Evolutionary conservation across 2,329 filamentous ascomycete genomes (phyloP), one percentile per base, ranked within the genome.

Genomic region (Cladorrhinum sp.): DNA sequence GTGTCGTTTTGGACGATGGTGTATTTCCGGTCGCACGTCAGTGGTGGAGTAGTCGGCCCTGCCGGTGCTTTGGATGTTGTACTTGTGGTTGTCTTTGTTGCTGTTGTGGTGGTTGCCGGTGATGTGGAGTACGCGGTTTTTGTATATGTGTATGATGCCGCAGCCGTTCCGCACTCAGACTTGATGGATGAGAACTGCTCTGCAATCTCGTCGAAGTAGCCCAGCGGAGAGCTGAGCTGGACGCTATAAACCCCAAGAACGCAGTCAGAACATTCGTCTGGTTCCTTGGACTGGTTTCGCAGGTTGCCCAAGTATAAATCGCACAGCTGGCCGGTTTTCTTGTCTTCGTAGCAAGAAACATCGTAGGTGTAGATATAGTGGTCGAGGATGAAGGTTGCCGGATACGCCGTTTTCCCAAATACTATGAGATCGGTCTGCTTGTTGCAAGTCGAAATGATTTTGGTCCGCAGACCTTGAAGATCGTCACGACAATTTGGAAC

Each of bases 311-410:
- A 39, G 54, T 57, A 57, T 24, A 57, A 7, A 46, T 57, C 54
- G 20, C 54, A 57, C 9, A 57, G 54, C 54, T 57, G 26, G 14
- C 54, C 54, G 54, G 54, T 57, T 42, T 57, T 57, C 55, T 33
- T 49, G 20, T 57, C 55, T 49, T 9, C 24, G 33, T 57, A 57
- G 23, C 55, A 57, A 18, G 55, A 57, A 10, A 57, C 24, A 57
- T 57, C 55, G 55, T 57, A 50, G 5, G 48, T 39, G 42, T 57
- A 57, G 33, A 57, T 57, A 33, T 57, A 49, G 39, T 50, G 55
- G 23, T 57, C 55, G 23, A 57, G 55, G 42, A 57, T 49, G 55
- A 57, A 57, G n/a, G 36, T 57, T 20, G 55, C 55, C 18, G 55
- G 55, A 57, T 50, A 57, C 16, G 55, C 55, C 14, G 42, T 57